Evolutionary conservation across 2,329 filamentous ascomycete genomes (phyloP).

Genomic region (Ophiocordyceps robertsii): DNA sequence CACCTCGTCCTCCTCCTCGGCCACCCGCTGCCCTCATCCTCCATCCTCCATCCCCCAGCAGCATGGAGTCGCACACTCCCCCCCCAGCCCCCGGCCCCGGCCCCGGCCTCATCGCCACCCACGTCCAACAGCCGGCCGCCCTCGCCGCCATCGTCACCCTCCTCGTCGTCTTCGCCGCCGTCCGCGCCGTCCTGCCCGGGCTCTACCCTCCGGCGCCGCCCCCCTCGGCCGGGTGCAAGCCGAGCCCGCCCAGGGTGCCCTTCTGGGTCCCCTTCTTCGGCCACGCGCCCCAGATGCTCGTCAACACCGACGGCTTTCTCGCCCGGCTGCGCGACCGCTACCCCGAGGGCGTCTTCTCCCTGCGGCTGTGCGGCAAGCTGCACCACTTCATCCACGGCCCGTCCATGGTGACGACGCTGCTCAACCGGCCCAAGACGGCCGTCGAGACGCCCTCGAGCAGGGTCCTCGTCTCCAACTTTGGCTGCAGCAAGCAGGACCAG

Average conservation of each 20-base stretch:
- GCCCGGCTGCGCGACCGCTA: slow-evolving; percentile 16
- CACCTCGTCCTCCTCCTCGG: no score
- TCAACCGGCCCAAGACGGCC: slow-evolving; percentile 13
- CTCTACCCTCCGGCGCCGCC: background rate
- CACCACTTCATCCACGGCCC: slow-evolving; percentile 22
- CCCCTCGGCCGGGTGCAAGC: slow-evolving; percentile 4
- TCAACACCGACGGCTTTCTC: slow-evolving; percentile 16
- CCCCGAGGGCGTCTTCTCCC: slow-evolving; percentile 20
- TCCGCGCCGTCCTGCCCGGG: slow-evolving; percentile 6
- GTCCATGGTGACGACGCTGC: slow-evolving; percentile 12
- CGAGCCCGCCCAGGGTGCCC: slow-evolving; percentile 12
- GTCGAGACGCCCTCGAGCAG: slow-evolving; percentile 11
- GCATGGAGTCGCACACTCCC: background rate
- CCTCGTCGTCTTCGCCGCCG: slow-evolving; percentile 13
- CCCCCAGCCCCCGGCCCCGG: slow-evolving; percentile 2
- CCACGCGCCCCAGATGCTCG: slow-evolving; percentile 18
- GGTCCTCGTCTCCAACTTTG: slow-evolving; percentile 19
- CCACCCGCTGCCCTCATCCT: no score
- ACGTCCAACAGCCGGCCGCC: slow-evolving; percentile 9
- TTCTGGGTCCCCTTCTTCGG: slow-evolving; percentile 23
- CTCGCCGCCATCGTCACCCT: slow-evolving; percentile 10
- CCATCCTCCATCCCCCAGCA: no score
- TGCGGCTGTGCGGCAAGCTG: slow-evolving; percentile 16
- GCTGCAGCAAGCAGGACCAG: slow-evolving; percentile 14
- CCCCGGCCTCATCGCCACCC: slow-evolving; percentile 3